These are phyloP conservation scores for Brassica napus DNA, from an alignment of 345 rosid genomes.

Conservation along the genomic window Da-Ae NC_063451.1:28407501-28408000, in stretches of 20 bases:
- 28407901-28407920: slow-evolving; percentile 99
- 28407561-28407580: slow-evolving; percentile 84
- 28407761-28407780: slow-evolving; percentile 85
- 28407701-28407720: slow-evolving; percentile 86
- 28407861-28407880: slow-evolving; percentile 78
- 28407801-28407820: not conserved
- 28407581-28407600: slow-evolving; percentile 95
- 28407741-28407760: slow-evolving; percentile 88
- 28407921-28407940: slow-evolving; percentile 90
- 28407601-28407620: slow-evolving; percentile 99
- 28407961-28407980: slow-evolving; percentile 93
- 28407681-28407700: slow-evolving; percentile 79
- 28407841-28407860: slow-evolving; percentile 8
- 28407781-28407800: slow-evolving; percentile 87
- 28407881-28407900: slow-evolving; percentile 97
- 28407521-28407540: slow-evolving; percentile 76
- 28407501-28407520: slow-evolving; percentile 84
- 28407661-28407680: slow-evolving; percentile 97
- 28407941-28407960: slow-evolving; percentile 87
- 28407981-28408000: slow-evolving; percentile 88
- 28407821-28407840: slow-evolving; percentile 6
- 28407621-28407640: slow-evolving; percentile 99
- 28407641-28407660: slow-evolving; percentile 78
- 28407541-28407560: slow-evolving; percentile 90
- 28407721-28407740: slow-evolving; percentile 98